Evolutionary conservation across 176 grass and related monocot genomes (phyloP).

Genomic region (Zoysia pacifica): DNA sequence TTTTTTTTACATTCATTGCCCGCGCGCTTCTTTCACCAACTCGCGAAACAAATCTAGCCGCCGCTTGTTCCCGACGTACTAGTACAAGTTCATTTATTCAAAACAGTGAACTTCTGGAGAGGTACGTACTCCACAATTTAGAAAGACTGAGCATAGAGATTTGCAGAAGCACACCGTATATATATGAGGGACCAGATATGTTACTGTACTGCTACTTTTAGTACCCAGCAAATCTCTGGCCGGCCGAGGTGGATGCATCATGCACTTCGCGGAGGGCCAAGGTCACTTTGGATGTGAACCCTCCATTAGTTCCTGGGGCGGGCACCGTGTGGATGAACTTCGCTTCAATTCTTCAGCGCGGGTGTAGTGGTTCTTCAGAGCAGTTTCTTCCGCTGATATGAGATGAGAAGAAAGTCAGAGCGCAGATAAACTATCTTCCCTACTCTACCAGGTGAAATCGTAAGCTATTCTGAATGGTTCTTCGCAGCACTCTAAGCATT

Average conservation of each 20-base stretch:
- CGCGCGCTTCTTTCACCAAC: too few relatives aligned
- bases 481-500: not conserved
- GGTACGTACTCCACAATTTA: too few relatives aligned
- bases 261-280: not conserved
- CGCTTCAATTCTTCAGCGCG: not conserved
- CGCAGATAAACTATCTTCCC: not conserved
- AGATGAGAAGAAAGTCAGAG: not conserved
- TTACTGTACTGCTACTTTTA: too few relatives aligned
- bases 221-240: not conserved
- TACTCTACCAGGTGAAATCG: not conserved
- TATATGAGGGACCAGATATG: too few relatives aligned
- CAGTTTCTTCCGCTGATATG: not conserved
- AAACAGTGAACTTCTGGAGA: too few relatives aligned
- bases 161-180: too few relatives aligned
- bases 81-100: too few relatives aligned
- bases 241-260: not conserved
- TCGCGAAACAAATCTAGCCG: too few relatives aligned
- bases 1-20: too few relatives aligned
- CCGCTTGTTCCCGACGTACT: too few relatives aligned
- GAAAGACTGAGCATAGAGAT: too few relatives aligned
- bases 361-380: not conserved
- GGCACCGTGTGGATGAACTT: conserved; percentile 10
- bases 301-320: not conserved
- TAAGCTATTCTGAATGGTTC: too few relatives aligned
- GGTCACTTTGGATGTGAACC: not conserved